These are phyloP conservation scores for Rhodofomes roseus DNA, from an alignment of 1,284 basidiomycete genomes.

Conservation along the genomic window DNA sequence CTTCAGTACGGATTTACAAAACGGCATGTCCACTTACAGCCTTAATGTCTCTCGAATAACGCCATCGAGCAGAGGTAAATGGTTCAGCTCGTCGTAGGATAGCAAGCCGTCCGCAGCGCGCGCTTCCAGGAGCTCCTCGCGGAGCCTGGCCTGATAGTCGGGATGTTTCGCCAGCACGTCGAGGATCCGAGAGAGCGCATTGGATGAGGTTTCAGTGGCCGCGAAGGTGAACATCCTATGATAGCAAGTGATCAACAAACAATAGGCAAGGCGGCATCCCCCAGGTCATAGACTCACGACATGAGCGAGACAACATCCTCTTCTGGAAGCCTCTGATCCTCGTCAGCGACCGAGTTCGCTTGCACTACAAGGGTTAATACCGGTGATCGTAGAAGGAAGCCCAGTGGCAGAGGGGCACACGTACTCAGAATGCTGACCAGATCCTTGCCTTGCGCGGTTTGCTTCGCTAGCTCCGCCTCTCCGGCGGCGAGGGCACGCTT, in stretches of 20 bases:
- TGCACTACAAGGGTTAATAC: not conserved
- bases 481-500: constrained; percentile 32
- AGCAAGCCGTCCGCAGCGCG: not conserved
- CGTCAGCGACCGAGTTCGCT: constrained; percentile 10
- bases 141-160: not conserved
- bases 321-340: constrained; percentile 4
- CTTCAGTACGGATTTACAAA: not conserved
- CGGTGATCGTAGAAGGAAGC: too few species aligned
- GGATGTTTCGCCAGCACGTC: not conserved
- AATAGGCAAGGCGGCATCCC: not conserved
- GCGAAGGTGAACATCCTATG: constrained; percentile 15
- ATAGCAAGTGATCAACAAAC: not conserved
- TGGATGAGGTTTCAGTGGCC: constrained; percentile 16
- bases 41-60: constrained; percentile 5
- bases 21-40: not conserved
- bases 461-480: constrained; percentile 28
- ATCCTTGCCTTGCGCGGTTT: constrained; percentile 38
- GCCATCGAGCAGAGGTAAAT: constrained; percentile 2
- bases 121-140: not conserved
- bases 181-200: not conserved
- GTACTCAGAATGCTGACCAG: constrained; percentile 43
- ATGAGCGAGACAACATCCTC: constrained; percentile 8
- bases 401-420: too few species aligned
- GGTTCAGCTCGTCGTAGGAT: constrained; percentile 9
- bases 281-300: too few species aligned